These are phyloP conservation scores for Jacaranda mimosifolia DNA, from an alignment of 257 asterid species.

Conservation along the genomic window DNA sequence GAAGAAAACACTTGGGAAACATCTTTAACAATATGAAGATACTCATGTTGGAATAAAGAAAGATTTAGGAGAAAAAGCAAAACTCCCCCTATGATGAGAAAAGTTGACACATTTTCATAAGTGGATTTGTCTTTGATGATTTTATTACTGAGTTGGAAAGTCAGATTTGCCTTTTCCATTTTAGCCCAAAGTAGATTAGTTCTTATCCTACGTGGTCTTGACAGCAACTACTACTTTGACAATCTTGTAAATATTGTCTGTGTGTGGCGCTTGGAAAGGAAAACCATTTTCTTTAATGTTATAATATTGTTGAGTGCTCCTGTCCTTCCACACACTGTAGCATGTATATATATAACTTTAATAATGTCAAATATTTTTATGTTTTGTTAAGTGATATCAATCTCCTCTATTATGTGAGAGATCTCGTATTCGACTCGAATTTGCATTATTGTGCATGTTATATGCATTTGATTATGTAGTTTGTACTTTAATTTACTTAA, in stretches of 20 bases:
- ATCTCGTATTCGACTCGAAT: too few species aligned
- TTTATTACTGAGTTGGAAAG: constrained; percentile 49
- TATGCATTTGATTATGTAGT: too few species aligned
- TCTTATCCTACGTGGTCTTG: constrained; percentile 48
- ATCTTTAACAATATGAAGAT: constrained; percentile 46
- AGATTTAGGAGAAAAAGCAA: constrained; percentile 40
- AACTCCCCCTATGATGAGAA: constrained; percentile 32
- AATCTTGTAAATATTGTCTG: constrained; percentile 20
- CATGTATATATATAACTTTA: too few species aligned
- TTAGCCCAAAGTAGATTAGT: constrained; percentile 34
- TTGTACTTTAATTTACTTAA: too few species aligned
- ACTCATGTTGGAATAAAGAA: constrained; percentile 54
- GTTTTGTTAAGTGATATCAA: too few species aligned
- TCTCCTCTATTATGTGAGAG: too few species aligned
- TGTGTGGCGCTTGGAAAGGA: constrained; percentile 48
- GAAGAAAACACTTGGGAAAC: constrained; percentile 34
- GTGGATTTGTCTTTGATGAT: constrained; percentile 36
- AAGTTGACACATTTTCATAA: constrained; percentile 39
- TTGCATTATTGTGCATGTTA: too few species aligned
- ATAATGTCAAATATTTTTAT: too few species aligned
- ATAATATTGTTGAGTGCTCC: constrained; percentile 34
- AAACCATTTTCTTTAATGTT: constrained; percentile 5
- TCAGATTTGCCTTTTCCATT: constrained; percentile 40
- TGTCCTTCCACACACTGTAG: not conserved
- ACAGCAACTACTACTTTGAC: constrained; percentile 47